Base-by-base conservation (phyloP, 192 early-diverging fungal genomes). In the Ambispora gerdemannii region DNA sequence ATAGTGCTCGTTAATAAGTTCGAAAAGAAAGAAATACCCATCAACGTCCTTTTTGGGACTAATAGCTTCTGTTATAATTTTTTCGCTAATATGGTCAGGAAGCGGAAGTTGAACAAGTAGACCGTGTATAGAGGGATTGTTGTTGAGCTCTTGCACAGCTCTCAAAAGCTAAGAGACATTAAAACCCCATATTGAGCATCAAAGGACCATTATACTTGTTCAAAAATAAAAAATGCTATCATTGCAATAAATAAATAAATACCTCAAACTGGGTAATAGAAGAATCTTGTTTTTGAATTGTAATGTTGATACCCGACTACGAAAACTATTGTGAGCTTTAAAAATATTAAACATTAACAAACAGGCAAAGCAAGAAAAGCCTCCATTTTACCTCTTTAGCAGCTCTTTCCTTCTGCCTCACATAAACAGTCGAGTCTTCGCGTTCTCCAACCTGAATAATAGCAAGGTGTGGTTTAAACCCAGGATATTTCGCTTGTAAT, bases 71-170 rank as follows among this genome's bases (percentile, higher is more conserved):
- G 91, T 94, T 35, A 97, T 81, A 22, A 84, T 79, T 63, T 80
- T 78, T 72, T 96, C 94, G 72, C 90, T 88, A 50, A 99, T 84
- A 72, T 93, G 91, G 1, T 80, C 78, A 15, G 97, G 95, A 11
- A 99, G 78, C 27, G 97, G 97, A 70, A 99, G 82, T 78, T 99
- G 97, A 59, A 98, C 94, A 17, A 99, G 79, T 63, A 99, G 90
- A 31, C 97, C 97, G 77, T 98, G 96, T n/a, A 96, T 84, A 3
- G 72, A 49, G 0, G 82, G 82, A 73, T 97, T 91, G 34, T 88
- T 76, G 75, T 98, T 98, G 53, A 99, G 77, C 10, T 78, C 65
- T 36, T 86, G 76, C 36, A 99, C 83, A 28, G 78, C 78, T 13
- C 65, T 69, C 49, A 96, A 73, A 38, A 99, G 77, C 79, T 91